These are phyloP conservation scores for Linderniella brevidens DNA, from an alignment of 257 asterid genomes.

Conservation along the genomic window DNA sequence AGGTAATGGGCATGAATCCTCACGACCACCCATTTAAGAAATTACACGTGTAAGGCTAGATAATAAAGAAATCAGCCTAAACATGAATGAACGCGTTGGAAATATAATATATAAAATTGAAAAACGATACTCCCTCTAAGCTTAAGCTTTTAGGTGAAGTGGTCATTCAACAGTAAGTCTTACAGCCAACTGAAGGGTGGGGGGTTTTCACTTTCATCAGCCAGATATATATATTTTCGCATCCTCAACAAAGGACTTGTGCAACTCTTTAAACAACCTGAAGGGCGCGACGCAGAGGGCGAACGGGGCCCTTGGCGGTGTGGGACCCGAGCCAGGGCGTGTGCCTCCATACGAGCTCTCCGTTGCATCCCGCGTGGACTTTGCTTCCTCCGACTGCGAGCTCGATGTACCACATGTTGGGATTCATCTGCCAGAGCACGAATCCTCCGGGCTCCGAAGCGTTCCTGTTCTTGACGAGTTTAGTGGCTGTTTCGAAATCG, in stretches of 20 bases:
- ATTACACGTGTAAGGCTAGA: no score
- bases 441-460: conserved; percentile 73
- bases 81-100: no score
- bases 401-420: conserved; percentile 91
- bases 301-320: conserved; percentile 75
- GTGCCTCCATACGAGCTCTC: conserved; percentile 91
- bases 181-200: no score
- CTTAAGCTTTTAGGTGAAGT: no score
- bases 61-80: no score
- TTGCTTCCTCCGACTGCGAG: conserved; percentile 89
- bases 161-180: no score
- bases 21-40: no score
- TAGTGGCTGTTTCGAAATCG: conserved; percentile 77
- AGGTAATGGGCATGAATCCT: no score
- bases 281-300: conserved; percentile 87
- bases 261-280: conserved; percentile 32
- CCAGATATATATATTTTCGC: no score
- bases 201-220: no score
- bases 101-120: no score
- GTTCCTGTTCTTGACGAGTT: conserved; percentile 65
- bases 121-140: no score
- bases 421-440: conserved; percentile 89
- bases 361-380: conserved; percentile 90
- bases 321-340: conserved; percentile 98
- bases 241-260: neutral